phyloP scores from a whole-genome alignment of 1,284 basidiomycete species.

The Ganoderma sinense region DNA sequence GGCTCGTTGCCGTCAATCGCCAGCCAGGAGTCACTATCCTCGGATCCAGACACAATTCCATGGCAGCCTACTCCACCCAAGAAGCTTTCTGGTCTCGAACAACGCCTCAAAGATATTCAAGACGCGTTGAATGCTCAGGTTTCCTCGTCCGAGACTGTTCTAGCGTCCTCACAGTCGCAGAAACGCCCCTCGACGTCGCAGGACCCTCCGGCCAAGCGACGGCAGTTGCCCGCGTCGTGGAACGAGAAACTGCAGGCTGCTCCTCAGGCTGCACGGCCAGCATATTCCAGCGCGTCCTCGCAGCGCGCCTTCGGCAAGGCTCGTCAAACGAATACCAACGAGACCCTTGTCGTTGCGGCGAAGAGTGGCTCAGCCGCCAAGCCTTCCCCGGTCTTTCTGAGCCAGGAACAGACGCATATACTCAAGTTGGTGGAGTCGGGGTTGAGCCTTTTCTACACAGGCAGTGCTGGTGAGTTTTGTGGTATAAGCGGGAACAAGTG shows the following conservation, averaged over 20 bases:
- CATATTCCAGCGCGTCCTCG: conserved; percentile 37
- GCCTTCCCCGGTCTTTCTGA: conserved; percentile 64
- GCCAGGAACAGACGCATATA: conserved; percentile 86
- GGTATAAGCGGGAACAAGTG: neutral
- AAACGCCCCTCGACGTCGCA: conserved; percentile 55
- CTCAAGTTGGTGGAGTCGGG: conserved; percentile 77
- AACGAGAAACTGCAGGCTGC: conserved; percentile 23
- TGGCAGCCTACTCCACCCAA: conserved; percentile 34
- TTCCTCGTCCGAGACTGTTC: conserved; percentile 30
- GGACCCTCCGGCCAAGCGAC: conserved; percentile 50
- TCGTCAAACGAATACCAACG: conserved; percentile 19
- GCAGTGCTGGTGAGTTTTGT: conserved; percentile 83
- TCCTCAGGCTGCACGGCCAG: conserved; percentile 25
- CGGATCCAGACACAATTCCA: conserved; percentile 29
- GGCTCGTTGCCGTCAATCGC: conserved; percentile 29
- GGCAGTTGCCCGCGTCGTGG: conserved; percentile 62
- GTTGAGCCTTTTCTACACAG: conserved; percentile 94
- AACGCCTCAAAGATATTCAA: conserved; percentile 62
- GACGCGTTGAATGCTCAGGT: conserved; percentile 47
- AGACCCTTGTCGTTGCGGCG: conserved; percentile 27
- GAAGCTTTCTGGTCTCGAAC: conserved; percentile 39
- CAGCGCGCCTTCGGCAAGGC: conserved; percentile 22
- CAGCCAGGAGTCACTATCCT: conserved; percentile 32
- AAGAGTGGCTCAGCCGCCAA: conserved; percentile 39
- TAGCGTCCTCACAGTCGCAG: conserved; percentile 36